A percentile compares a stretch with the other conserved stretches of the same genome.
Evolutionary conservation across 2,329 filamentous ascomycete genomes (phyloP).

Genomic region (Aspergillus sp.): DNA sequence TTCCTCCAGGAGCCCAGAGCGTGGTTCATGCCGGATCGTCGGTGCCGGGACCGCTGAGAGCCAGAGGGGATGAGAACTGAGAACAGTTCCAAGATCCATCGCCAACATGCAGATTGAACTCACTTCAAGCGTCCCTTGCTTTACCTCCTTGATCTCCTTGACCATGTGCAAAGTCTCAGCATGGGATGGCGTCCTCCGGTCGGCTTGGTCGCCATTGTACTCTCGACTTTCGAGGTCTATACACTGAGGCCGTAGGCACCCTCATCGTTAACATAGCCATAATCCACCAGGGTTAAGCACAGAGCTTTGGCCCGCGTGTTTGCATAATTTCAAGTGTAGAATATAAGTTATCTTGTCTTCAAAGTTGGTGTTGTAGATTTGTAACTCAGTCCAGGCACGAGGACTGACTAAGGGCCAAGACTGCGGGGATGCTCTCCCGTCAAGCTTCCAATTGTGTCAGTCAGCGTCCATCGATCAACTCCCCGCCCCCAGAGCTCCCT

Average conservation of each 20-base stretch:
- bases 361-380: background rate
- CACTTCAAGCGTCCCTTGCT: background rate
- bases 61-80: background rate
- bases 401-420: slow-evolving; percentile 8
- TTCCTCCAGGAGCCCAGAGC: background rate
- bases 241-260: background rate
- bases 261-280: background rate
- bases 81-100: background rate
- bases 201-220: background rate
- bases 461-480: slow-evolving; percentile 1
- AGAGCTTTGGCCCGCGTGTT: background rate
- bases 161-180: background rate
- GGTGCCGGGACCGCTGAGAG: background rate
- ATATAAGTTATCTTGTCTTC: background rate
- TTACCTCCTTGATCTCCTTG: background rate
- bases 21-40: background rate
- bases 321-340: background rate
- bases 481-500: slow-evolving; percentile 9
- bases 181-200: background rate
- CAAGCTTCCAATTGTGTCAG: background rate
- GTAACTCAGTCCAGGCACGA: background rate
- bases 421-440: slow-evolving; percentile 12
- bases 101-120: background rate
- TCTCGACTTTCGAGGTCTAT: background rate
- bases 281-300: no score